phyloP scores from a whole-genome alignment of 2,329 filamentous ascomycete genomes.

The Fusarium guadeloupense region DNA sequence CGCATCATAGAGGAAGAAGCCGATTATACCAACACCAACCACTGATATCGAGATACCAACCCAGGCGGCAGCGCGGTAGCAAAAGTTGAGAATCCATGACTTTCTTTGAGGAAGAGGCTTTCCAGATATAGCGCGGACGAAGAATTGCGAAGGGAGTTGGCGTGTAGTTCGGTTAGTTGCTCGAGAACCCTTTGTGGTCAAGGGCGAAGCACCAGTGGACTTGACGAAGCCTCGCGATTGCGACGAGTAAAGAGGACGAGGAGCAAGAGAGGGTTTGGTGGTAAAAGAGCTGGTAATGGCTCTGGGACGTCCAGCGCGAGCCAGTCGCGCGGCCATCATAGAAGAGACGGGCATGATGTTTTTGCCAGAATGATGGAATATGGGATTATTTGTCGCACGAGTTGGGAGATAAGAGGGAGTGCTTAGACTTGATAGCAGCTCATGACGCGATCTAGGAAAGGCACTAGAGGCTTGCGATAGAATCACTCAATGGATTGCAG shows the following conservation, averaged over 20 bases:
- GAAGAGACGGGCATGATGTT: constrained; percentile 37
- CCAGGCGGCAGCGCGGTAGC: constrained; percentile 71
- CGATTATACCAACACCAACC: constrained; percentile 73
- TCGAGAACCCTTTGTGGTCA: constrained; percentile 16
- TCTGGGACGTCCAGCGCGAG: constrained; percentile 28
- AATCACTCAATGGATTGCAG: constrained; percentile 12
- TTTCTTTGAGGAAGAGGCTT: constrained; percentile 60
- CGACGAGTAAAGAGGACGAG: constrained; percentile 17
- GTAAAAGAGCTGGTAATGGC: constrained; percentile 22
- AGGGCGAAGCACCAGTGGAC: constrained; percentile 27
- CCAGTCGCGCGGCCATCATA: constrained; percentile 39
- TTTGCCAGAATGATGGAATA: neutral
- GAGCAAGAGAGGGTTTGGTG: constrained; percentile 17
- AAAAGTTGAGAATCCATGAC: constrained; percentile 63
- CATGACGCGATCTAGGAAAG: constrained; percentile 19
- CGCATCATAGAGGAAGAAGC: constrained; percentile 94
- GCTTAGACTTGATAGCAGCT: constrained; percentile 3
- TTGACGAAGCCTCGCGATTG: constrained; percentile 37
- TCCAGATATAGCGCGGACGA: constrained; percentile 59
- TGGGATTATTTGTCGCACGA: constrained; percentile 7
- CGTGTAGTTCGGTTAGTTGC: constrained; percentile 6
- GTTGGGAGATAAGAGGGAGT: neutral
- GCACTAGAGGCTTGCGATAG: neutral
- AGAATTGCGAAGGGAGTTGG: constrained; percentile 37
- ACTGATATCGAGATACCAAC: constrained; percentile 78